Percentiles rank a stretch among this genome's conserved stretches.
Conservation (phyloP, 768 basidiomycete species). For the Ramaria rubella region DNA sequence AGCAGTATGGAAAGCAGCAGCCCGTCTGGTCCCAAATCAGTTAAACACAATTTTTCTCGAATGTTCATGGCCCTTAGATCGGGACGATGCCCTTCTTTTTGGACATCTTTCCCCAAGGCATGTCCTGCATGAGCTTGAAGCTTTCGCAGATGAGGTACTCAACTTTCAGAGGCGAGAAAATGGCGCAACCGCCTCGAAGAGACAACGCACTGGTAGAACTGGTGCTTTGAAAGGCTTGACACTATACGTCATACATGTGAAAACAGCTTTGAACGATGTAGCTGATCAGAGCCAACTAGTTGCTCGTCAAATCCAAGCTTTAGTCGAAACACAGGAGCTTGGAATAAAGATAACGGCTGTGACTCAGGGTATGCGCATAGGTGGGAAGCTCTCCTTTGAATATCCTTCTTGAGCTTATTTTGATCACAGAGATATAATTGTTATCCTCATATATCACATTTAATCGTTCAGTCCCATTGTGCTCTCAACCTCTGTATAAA, state of each 20-base stretch:
- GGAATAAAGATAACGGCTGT: conserved; percentile 67
- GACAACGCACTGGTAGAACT: not conserved
- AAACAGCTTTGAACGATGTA: conserved; percentile 55
- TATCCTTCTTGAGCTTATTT: not conserved
- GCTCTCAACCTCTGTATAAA: not conserved
- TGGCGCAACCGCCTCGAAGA: not conserved
- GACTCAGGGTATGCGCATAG: conserved; percentile 74
- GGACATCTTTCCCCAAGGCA: conserved; percentile 85
- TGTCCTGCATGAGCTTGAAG: conserved; percentile 64
- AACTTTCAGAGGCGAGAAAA: conserved; percentile 22
- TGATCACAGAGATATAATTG: not conserved
- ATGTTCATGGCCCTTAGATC: conserved; percentile 79
- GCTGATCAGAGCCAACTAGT: conserved; percentile 58
- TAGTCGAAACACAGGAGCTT: conserved; percentile 55
- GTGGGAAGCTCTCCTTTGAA: conserved; percentile 50
- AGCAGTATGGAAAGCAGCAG: conserved; percentile 66
- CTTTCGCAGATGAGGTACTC: conserved; percentile 63
- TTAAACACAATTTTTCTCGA: conserved; percentile 88
- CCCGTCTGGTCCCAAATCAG: conserved; percentile 53
- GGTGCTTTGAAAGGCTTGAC: conserved; percentile 52
- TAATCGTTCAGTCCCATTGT: not conserved
- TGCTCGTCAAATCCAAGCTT: conserved; percentile 57
- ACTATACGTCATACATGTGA: conserved; percentile 85
- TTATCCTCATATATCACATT: not conserved
- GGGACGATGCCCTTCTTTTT: conserved; percentile 61